Evolutionary conservation across 78 protist genomes (phyloP), one percentile per base, ranked within the genome.

Genomic region (Dictyostelium brefeldianum): DNA sequence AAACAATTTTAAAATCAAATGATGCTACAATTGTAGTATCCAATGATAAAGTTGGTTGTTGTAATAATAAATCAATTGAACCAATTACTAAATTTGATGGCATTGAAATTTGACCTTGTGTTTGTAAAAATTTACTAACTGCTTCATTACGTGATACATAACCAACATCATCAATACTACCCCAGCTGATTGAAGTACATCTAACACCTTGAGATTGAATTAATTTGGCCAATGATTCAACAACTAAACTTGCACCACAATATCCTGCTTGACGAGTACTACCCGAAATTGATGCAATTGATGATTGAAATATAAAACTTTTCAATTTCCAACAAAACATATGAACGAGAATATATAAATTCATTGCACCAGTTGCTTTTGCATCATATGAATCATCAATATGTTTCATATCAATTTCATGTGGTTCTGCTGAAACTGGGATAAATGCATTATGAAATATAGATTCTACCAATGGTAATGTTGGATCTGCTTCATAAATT

Each of bases 181-280:
- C 97, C 89, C 85, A 92, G 11, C 62, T 69, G 12, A 95, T 50
- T 27, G 80, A 31, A 2, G 89, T 62, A 17, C 92, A 84, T n/a
- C 56, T 36, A 3, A 83, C 57, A n/a, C 95, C 97, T 9, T 27
- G 41, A 0, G 70, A 51, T 6, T 81, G 11, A 31, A 96, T 80
- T 27, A 15, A 36, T 48, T 20, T 50, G 47, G 95, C 67, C 20
- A 94, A 48, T 17, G 83, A 27, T 54, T 96, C 97, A 7, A 89
- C 81, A 20, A 90, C 84, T 20, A 83, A 83, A 91, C 94, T 96
- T 57, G 96, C 97, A 27, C 95, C 71, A 20, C 87, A 83, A 74
- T 96, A 96, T 43, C 78, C 56, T 29, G 89, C 27, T 79, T 94
- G 97, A 46, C 74, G 94, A 11, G 47, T 20, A 46, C 77, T 48